A percentile compares a stretch with the other conserved stretches of the same genome.
phyloP scores from a whole-genome alignment of 208 protist genomes.

The Strigomonas culicis region DNA sequence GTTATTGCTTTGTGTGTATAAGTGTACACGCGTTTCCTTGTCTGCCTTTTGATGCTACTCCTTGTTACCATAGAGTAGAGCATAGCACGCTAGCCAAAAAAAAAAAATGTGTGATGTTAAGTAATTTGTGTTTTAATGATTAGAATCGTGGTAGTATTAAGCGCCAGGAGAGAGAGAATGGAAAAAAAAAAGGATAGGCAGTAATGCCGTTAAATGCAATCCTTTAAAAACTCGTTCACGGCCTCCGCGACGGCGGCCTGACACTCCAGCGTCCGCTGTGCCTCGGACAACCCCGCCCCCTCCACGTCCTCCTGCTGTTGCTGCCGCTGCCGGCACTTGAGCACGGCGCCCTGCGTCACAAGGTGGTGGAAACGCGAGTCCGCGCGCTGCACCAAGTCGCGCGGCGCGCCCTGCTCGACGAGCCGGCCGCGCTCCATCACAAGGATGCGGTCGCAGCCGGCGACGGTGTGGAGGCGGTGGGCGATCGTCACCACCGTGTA shows the following conservation, averaged over 20 bases:
- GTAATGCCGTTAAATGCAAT: background rate
- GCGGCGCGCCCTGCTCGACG: slow-evolving; percentile 28
- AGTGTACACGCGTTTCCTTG: too few species aligned
- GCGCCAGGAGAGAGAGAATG: background rate
- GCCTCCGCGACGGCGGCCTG: background rate
- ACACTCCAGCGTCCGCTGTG: background rate
- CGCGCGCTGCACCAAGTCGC: slow-evolving; percentile 12
- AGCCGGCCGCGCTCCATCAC: slow-evolving; percentile 41
- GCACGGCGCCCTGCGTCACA: background rate
- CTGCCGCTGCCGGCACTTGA: too few species aligned
- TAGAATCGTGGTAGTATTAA: background rate
- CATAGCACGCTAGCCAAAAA: background rate
- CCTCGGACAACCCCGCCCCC: too few species aligned
- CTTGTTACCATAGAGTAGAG: too few species aligned
- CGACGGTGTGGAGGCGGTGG: slow-evolving; percentile 49
- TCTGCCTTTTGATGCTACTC: too few species aligned
- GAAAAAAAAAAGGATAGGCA: background rate
- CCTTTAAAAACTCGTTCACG: too few species aligned
- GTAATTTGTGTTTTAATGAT: background rate
- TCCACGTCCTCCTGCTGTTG: too few species aligned
- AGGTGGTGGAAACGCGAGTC: background rate
- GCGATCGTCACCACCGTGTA: slow-evolving; percentile 56
- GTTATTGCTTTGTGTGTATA: too few species aligned
- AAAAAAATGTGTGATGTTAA: background rate
- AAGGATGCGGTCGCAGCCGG: slow-evolving; percentile 37